These are phyloP conservation scores for Puccinia triticina DNA, from an alignment of 1,284 basidiomycete species.

Conservation along the genomic window DNA sequence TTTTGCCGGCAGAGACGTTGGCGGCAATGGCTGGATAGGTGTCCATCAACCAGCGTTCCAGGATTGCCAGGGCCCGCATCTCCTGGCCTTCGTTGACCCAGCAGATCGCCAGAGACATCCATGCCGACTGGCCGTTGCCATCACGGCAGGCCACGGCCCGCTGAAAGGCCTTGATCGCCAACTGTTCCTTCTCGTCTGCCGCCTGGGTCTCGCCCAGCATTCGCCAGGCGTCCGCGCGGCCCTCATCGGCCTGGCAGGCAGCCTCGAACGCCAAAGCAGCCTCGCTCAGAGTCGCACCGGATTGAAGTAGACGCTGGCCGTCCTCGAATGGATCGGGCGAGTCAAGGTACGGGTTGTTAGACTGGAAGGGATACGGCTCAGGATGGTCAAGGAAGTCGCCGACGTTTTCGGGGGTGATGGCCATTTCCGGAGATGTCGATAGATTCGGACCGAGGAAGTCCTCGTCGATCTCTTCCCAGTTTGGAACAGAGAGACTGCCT, in stretches of 20 bases:
- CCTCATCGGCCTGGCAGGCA: constrained; percentile 62
- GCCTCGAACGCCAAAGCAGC: constrained; percentile 65
- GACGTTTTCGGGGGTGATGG: constrained; percentile 55
- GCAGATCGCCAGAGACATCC: constrained; percentile 86
- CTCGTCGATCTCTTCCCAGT: constrained; percentile 57
- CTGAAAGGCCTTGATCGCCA: constrained; percentile 66
- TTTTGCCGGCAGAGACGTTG: constrained; percentile 58
- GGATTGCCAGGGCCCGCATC: constrained; percentile 79
- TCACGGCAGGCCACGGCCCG: constrained; percentile 67
- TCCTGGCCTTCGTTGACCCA: constrained; percentile 97
- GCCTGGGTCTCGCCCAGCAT: constrained; percentile 88
- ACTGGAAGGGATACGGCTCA: constrained; percentile 55
- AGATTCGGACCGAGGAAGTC: constrained; percentile 53
- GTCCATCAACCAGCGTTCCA: constrained; percentile 81
- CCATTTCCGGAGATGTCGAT: constrained; percentile 34
- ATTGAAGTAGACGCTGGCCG: constrained; percentile 69
- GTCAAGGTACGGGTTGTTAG: constrained; percentile 71
- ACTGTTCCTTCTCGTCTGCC: constrained; percentile 81
- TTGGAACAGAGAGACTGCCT: constrained; percentile 70
- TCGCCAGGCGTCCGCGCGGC: constrained; percentile 82
- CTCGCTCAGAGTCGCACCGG: constrained; percentile 58
- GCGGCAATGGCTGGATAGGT: constrained; percentile 69
- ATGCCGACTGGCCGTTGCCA: constrained; percentile 64
- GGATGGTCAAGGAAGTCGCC: constrained; percentile 55
- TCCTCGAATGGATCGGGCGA: constrained; percentile 64